Evolutionary conservation across 768 basidiomycete genomes (phyloP).

Genomic region (Mycena albidolilacea): DNA sequence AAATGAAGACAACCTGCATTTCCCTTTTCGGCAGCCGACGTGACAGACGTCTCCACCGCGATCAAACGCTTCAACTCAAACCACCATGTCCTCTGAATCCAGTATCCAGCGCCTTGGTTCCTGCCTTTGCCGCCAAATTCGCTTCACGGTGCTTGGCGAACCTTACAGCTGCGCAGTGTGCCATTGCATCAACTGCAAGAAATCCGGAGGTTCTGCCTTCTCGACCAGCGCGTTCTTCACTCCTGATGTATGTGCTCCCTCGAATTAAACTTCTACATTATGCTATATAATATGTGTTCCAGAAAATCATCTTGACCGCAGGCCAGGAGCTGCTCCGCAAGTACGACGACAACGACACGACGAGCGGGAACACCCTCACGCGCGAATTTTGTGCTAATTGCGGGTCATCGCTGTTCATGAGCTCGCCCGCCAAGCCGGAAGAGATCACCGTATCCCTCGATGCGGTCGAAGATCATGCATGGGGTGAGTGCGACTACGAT

Average conservation of each 20-base stretch:
- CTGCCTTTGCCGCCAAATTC: slow-evolving; percentile 32
- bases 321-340: slow-evolving; percentile 36
- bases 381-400: slow-evolving; percentile 48
- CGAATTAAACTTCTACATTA: too few relatives aligned
- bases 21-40: too few relatives aligned
- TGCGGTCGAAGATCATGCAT: slow-evolving; percentile 6
- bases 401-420: slow-evolving; percentile 46
- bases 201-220: slow-evolving; percentile 45
- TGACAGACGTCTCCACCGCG: too few relatives aligned
- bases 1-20: too few relatives aligned
- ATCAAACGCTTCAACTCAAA: not conserved
- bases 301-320: too few relatives aligned
- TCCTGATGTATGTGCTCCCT: slow-evolving; percentile 43
- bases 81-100: not conserved
- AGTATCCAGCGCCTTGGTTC: slow-evolving; percentile 22
- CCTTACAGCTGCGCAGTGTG: slow-evolving; percentile 42
- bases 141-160: slow-evolving; percentile 31
- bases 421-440: slow-evolving; percentile 14
- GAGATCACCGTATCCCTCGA: slow-evolving; percentile 19
- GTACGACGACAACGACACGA: slow-evolving; percentile 44
- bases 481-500: slow-evolving; percentile 26
- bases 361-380: slow-evolving; percentile 42
- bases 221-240: slow-evolving; percentile 46
- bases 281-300: too few relatives aligned
- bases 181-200: slow-evolving; percentile 46